phyloP scores from a whole-genome alignment of 2,329 filamentous ascomycete genomes.

The Aspergillus aculeatinus region DNA sequence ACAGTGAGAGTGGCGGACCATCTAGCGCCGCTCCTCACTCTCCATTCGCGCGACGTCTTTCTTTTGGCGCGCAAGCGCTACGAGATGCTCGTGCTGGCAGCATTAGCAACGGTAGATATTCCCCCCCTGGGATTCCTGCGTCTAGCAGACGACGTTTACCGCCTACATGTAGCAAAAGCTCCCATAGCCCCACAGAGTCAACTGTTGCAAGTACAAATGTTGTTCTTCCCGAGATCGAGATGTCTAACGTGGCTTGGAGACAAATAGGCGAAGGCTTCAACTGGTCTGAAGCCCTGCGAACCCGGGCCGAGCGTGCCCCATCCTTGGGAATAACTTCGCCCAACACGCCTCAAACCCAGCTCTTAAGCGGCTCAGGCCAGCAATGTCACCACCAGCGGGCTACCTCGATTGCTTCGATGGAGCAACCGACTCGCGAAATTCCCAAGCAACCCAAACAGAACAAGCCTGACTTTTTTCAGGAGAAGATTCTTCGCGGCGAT shows the following conservation, averaged over 20 bases:
- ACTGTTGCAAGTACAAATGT: constrained; percentile 39
- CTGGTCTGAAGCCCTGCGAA: constrained; percentile 93
- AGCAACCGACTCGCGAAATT: constrained; percentile 51
- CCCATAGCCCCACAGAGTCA: constrained; percentile 23
- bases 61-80: constrained; percentile 80
- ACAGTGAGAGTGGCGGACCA: constrained; percentile 62
- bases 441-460: constrained; percentile 51
- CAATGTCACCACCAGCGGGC: constrained; percentile 45
- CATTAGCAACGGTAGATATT: constrained; percentile 62
- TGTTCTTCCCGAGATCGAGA: constrained; percentile 36
- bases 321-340: constrained; percentile 40
- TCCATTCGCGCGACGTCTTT: constrained; percentile 75
- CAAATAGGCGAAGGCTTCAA: constrained; percentile 86
- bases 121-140: constrained; percentile 39
- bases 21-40: constrained; percentile 63
- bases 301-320: constrained; percentile 77
- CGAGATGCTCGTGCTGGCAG: constrained; percentile 66
- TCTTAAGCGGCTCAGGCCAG: constrained; percentile 48
- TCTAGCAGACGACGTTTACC: constrained; percentile 27
- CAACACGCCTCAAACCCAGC: constrained; percentile 28
- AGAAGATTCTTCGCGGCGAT: constrained; percentile 94
- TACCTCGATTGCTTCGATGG: constrained; percentile 53
- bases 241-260: constrained; percentile 46
- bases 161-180: constrained; percentile 25
- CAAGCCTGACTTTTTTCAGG: constrained; percentile 92